Base-by-base conservation (phyloP, 257 asterid species). In the Fraxinus cuspidata region DNA sequence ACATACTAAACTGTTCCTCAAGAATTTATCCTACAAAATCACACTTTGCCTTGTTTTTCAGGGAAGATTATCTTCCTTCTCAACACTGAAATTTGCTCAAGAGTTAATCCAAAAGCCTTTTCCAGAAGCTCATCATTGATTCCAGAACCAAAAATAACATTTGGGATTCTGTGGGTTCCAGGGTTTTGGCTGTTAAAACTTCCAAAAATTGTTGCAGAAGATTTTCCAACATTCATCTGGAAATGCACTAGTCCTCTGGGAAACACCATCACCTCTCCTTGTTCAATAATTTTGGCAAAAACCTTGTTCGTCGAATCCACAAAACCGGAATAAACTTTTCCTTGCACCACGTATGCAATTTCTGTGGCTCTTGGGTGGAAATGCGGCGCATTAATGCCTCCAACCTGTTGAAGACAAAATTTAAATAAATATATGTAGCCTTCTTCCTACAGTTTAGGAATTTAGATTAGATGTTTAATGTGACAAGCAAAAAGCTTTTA, bases 211-310 rank as follows among this genome's bases (percentile, higher is more conserved):
- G 87, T 83, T 1, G 92, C 92, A 0, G 79, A 65, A 32, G 85
- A 68, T 70, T 83, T 53, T 10, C 92, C 94, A 28, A 82, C 86
- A 73, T 89, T 89, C 90, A 87, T 89, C 88, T 86, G 90, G 78
- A 90, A 90, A 86, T 90, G 94, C 76, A 90, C 88, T 6, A 90
- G 69, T 4, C 94, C 94, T 66, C 82, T 83, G 4, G 94, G 94
- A 65, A 86, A 87, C 25, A 88, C 87, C 92, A 90, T 88, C 64
- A 88, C 92, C 37, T 90, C 94, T 27, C 92, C 94, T 56, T 74
- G 82, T 84, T 83, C 88, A 23, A 90, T 80, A 35, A 85, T 85
- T 83, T 86, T 86, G 0, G 92, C 87, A 25, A 81, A 88, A 5
- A 85, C 89, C 19, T 87, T 79, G 25, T 90, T 88, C 0, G 77